Percentiles rank a stretch among this genome's conserved stretches.
Evolutionary conservation across 805 yeast genomes (phyloP).

Genomic region (Scheffersomyces lignosus): DNA sequence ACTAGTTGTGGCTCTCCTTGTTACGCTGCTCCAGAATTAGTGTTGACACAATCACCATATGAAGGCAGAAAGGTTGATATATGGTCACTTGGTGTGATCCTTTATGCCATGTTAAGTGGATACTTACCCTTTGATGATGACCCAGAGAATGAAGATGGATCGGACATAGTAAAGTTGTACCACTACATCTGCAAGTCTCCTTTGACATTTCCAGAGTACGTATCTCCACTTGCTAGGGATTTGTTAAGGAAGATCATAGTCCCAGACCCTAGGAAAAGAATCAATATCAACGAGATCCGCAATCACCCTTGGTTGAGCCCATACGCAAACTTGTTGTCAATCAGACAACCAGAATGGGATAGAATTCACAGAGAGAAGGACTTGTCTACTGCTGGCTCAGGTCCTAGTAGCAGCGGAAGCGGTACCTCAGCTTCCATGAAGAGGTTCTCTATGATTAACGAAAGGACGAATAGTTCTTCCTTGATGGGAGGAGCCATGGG

Average conservation of each 20-base stretch:
- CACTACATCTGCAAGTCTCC: conserved; percentile 90
- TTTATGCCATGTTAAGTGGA: conserved; percentile 96
- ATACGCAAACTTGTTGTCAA: conserved; percentile 76
- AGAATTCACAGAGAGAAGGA: conserved; percentile 38
- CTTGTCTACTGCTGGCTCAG: conserved; percentile 4
- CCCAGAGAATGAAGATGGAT: conserved; percentile 93
- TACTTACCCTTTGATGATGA: conserved; percentile 98
- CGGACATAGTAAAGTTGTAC: conserved; percentile 86
- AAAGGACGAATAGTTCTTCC: conserved; percentile 30
- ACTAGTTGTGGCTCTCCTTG: conserved; percentile 98
- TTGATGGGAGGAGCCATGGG: conserved; percentile 8
- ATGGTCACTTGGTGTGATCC: conserved; percentile 95
- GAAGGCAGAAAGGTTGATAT: conserved; percentile 93
- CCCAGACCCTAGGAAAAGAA: conserved; percentile 79
- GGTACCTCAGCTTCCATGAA: conserved; percentile 27
- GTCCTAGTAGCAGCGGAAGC: neutral
- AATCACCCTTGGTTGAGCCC: conserved; percentile 88
- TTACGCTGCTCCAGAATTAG: conserved; percentile 97
- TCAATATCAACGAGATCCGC: conserved; percentile 65
- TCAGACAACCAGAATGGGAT: conserved; percentile 93
- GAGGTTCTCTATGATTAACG: conserved; percentile 46
- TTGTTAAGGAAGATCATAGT: conserved; percentile 80
- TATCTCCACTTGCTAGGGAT: conserved; percentile 89
- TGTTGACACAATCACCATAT: conserved; percentile 81
- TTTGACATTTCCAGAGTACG: conserved; percentile 91